Evolutionary conservation across 2,329 filamentous ascomycete genomes (phyloP).

Genomic region (Colletotrichum theobromicola): DNA sequence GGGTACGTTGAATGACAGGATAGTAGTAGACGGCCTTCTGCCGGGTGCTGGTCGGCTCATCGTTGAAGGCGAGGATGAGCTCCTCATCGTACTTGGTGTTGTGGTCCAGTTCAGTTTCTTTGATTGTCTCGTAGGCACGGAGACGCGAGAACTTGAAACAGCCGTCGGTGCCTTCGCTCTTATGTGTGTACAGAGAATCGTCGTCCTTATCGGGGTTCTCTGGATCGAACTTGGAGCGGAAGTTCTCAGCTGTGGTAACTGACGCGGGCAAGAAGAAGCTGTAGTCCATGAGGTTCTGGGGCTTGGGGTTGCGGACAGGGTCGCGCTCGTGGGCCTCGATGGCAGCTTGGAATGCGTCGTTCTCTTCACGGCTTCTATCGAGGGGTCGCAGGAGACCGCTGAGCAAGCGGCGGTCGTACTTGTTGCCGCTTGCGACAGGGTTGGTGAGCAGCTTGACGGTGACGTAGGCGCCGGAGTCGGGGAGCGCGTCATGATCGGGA

Average conservation of each 20-base stretch:
- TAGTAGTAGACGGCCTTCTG: constrained; percentile 71
- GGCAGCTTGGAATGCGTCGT: constrained; percentile 54
- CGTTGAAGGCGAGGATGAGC: constrained; percentile 63
- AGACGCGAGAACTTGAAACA: constrained; percentile 68
- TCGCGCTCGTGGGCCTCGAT: constrained; percentile 61
- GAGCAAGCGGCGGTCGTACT: constrained; percentile 67
- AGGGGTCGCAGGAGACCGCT: constrained; percentile 67
- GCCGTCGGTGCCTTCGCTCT: constrained; percentile 46
- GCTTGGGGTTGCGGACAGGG: constrained; percentile 59
- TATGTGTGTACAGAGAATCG: constrained; percentile 59
- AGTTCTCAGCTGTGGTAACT: constrained; percentile 51
- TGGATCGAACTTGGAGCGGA: constrained; percentile 66
- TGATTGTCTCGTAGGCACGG: constrained; percentile 68
- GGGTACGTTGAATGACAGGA: constrained; percentile 68
- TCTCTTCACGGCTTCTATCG: constrained; percentile 59
- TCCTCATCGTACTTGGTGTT: constrained; percentile 68
- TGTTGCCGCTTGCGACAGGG: constrained; percentile 57
- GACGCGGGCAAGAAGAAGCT: constrained; percentile 68
- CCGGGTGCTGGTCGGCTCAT: constrained; percentile 46
- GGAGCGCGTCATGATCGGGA: constrained; percentile 72
- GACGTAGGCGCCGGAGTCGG: constrained; percentile 72
- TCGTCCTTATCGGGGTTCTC: constrained; percentile 60
- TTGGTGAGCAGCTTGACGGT: constrained; percentile 73
- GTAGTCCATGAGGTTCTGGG: constrained; percentile 66
- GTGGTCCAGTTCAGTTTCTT: constrained; percentile 61